A percentile compares a stretch with the other conserved stretches of the same genome.
phyloP scores from a whole-genome alignment of 2,329 filamentous ascomycete genomes.

The Huntiella omanensis region DNA sequence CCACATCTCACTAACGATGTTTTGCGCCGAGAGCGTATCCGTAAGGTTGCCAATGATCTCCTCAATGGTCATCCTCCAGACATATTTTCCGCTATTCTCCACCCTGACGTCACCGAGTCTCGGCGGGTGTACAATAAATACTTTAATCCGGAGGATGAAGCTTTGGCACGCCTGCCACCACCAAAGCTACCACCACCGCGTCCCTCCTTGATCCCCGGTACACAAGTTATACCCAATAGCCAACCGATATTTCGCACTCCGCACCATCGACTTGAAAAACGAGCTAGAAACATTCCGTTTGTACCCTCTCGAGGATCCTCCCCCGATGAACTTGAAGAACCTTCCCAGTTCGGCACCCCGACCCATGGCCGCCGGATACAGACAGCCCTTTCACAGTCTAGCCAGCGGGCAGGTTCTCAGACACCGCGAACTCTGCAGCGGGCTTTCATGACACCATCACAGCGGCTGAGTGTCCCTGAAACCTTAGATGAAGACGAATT shows the following conservation, averaged over 20 bases:
- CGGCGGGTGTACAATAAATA: neutral
- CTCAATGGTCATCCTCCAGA: constrained; percentile 4
- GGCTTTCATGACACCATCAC: constrained; percentile 4
- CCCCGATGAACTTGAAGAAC: neutral
- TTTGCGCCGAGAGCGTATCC: neutral
- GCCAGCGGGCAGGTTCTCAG: neutral
- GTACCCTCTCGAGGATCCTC: neutral
- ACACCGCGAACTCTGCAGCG: constrained; percentile 3
- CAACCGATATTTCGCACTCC: neutral
- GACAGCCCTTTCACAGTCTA: neutral
- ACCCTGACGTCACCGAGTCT: neutral
- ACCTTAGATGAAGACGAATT: constrained; percentile 8
- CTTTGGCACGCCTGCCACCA: neutral
- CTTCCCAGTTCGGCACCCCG: neutral
- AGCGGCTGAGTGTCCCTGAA: constrained; percentile 2
- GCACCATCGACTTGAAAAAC: neutral
- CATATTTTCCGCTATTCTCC: constrained; percentile 6
- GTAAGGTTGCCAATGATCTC: constrained; percentile 2
- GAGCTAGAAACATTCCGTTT: neutral
- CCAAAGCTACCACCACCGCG: neutral
- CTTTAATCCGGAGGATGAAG: neutral
- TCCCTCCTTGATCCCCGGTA: neutral
- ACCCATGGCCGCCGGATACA: neutral
- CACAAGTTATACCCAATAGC: neutral
- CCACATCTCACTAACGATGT: too few relatives aligned